A percentile compares a stretch with the other conserved stretches of the same genome.
Evolutionary conservation across 2,329 filamentous ascomycete genomes (phyloP).

Genomic region (Ceratocystis diversiconidia): DNA sequence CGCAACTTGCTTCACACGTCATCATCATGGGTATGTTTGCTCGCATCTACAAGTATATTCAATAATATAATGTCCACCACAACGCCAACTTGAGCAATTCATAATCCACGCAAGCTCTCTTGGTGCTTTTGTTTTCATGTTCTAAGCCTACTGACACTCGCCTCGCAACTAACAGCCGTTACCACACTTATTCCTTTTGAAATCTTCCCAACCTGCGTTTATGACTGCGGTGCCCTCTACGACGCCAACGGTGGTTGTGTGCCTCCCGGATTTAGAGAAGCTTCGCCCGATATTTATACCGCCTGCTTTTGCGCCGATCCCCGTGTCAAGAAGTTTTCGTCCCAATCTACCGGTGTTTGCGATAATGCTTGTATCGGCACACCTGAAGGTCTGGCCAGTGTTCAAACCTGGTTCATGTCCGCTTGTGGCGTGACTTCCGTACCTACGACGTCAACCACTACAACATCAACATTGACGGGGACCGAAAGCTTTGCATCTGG

Average conservation of each 20-base stretch:
- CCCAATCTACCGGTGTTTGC: constrained; percentile 46
- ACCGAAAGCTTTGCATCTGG: background rate
- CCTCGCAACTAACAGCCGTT: constrained; percentile 11
- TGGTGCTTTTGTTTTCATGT: background rate
- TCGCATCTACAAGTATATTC: background rate
- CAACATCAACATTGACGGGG: constrained; percentile 14
- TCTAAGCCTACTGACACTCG: background rate
- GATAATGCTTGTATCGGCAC: constrained; percentile 37
- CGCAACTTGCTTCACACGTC: background rate
- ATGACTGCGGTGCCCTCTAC: constrained; percentile 44
- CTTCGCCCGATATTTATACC: constrained; percentile 39
- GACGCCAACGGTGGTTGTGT: constrained; percentile 61
- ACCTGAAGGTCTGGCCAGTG: constrained; percentile 34
- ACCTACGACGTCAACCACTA: constrained; percentile 19
- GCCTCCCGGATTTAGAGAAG: constrained; percentile 30
- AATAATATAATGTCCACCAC: background rate
- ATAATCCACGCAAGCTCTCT: background rate
- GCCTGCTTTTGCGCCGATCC: constrained; percentile 60
- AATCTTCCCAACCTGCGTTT: constrained; percentile 48
- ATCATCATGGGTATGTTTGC: constrained; percentile 12
- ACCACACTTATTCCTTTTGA: constrained; percentile 44
- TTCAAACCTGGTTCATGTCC: constrained; percentile 56
- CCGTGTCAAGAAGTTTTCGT: constrained; percentile 43
- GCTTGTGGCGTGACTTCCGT: constrained; percentile 40
- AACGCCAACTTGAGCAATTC: background rate